Percentiles rank a stretch among this genome's conserved stretches.
These are phyloP conservation scores for Chytriomyces hyalinus DNA, from an alignment of 192 early-diverging fungal genomes.

Conservation along the genomic window DNA sequence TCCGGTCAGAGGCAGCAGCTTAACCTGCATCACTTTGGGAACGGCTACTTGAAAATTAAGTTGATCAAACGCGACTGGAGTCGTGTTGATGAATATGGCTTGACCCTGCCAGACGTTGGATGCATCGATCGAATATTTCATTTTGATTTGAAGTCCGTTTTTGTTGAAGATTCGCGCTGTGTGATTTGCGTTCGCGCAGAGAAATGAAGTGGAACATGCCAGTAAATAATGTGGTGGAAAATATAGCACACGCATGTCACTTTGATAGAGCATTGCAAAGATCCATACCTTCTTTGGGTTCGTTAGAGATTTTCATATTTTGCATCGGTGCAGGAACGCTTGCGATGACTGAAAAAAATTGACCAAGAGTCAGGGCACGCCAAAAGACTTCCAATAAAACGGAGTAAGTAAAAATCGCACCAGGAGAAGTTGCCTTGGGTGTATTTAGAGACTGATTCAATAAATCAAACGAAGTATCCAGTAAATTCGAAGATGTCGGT, in stretches of 20 bases:
- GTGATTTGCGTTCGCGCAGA: background rate
- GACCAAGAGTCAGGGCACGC: background rate
- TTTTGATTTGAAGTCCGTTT: constrained; percentile 61
- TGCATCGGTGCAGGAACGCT: constrained; percentile 20
- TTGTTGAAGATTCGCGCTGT: constrained; percentile 50
- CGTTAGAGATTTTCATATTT: constrained; percentile 5
- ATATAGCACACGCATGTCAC: background rate
- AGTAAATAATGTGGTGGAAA: background rate
- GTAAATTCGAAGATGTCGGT: background rate
- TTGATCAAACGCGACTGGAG: constrained; percentile 57
- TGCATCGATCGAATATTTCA: constrained; percentile 21
- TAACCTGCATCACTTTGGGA: constrained; percentile 63
- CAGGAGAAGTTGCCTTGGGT: constrained; percentile 15
- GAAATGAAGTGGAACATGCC: background rate
- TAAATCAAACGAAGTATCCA: constrained; percentile 10
- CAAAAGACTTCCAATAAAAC: no score
- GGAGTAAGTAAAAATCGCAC: no score
- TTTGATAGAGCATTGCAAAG: constrained; percentile 10
- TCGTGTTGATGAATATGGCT: constrained; percentile 60
- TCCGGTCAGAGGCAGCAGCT: constrained; percentile 50
- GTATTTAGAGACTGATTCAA: constrained; percentile 18
- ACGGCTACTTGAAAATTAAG: constrained; percentile 57
- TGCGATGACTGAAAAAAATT: background rate
- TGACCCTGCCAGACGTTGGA: constrained; percentile 28
- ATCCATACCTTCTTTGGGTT: constrained; percentile 26